Evolutionary conservation across 1,139 yeast genomes (phyloP), one percentile per base, ranked within the genome.

Genomic region (Arxiozyma telluris): DNA sequence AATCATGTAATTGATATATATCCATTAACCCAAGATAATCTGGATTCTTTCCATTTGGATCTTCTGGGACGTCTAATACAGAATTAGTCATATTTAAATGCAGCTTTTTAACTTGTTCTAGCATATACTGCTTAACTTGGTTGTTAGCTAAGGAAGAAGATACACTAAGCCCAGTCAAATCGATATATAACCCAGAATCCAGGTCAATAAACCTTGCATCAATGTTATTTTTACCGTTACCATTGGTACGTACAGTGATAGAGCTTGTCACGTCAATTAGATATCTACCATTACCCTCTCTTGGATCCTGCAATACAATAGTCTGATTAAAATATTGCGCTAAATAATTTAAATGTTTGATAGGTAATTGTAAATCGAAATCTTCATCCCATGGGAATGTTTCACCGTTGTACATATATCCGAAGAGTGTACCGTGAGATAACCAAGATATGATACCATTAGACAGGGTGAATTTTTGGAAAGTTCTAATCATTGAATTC

Each of bases 151-250:
- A 55, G 8, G 58, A 61, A 20, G 64, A 57, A 23, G 68, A 60
- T 3, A 68, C 71, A 22, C 81, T 75, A 51, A 81, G 66, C 0
- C 79, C 85, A 1, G 85, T 81, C 27, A 81, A 78, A 69, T 87
- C 96, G 53, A 88, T 79, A 65, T 84, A 87, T 53, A 83, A 68
- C 0, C 96, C 96, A 18, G 87, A 78, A 58, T 84, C 86, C 11
- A 83, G 73, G 67, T 88, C 95, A 55, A 88, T 80, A 62, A 87
- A 85, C 55, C 96, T 76, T 0, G 93, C 96, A 71, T 87, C 96
- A 57, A 87, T 87, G 57, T 84, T 82, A 66, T 87, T 88, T 23
- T 63, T 59, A 23, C 81, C 81, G 60, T 78, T 79, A 17, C 79
- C 80, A 23, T 68, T 62, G 3, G 57, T 58, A 57, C 75, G 64